These are phyloP conservation scores for Clarkia xantiana DNA, from an alignment of 345 rosid genomes.

Conservation along the genomic window DNA sequence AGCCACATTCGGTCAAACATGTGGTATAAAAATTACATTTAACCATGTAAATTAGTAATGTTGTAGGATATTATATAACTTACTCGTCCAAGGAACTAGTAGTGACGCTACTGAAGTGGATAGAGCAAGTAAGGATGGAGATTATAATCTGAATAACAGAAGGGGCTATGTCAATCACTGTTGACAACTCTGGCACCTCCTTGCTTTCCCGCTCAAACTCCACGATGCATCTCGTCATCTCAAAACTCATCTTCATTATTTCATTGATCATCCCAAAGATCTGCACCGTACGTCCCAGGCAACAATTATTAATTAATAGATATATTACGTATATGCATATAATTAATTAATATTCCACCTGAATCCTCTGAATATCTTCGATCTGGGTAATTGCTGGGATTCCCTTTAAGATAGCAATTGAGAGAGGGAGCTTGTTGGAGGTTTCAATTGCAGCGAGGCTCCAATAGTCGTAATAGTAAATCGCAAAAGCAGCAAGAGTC, in stretches of 20 bases:
- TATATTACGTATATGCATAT: not conserved
- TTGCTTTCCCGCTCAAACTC: slow-evolving; percentile 6
- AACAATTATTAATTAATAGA: not conserved
- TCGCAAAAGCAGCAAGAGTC: slow-evolving; percentile 8
- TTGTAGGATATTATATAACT: not conserved
- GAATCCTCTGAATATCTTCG: slow-evolving; percentile 6
- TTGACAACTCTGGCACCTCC: slow-evolving; percentile 9
- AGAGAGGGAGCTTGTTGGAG: slow-evolving; percentile 7
- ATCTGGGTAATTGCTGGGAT: slow-evolving; percentile 8
- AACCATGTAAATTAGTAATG: no score
- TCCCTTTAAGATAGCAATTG: slow-evolving; percentile 8
- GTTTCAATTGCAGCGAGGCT: slow-evolving; percentile 10
- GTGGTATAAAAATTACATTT: no score
- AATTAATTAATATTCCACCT: not conserved
- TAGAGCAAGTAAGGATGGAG: slow-evolving; percentile 7
- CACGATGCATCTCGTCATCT: slow-evolving; percentile 10
- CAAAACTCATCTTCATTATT: slow-evolving; percentile 8
- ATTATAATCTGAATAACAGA: slow-evolving; percentile 6
- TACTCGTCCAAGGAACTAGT: slow-evolving; percentile 5
- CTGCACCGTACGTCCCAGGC: not conserved
- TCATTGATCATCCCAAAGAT: slow-evolving; percentile 5
- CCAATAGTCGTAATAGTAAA: slow-evolving; percentile 12
- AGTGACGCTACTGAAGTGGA: slow-evolving; percentile 10
- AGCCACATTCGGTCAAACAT: no score
- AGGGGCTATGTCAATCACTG: slow-evolving; percentile 4